phyloP scores from a whole-genome alignment of 192 early-diverging fungal genomes.

The Geranomyces michiganensis region DNA sequence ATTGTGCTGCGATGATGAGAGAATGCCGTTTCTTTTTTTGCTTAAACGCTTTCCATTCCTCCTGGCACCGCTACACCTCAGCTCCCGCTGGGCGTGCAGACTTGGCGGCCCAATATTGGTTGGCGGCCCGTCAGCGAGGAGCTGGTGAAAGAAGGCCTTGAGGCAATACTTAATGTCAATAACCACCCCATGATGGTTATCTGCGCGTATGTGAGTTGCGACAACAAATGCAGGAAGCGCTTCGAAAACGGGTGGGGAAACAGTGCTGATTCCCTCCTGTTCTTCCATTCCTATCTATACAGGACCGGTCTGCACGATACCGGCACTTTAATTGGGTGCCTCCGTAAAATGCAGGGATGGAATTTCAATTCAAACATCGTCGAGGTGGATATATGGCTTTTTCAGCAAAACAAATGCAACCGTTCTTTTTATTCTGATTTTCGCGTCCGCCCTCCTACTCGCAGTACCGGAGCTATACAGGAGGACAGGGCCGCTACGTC shows the following conservation, averaged over 20 bases:
- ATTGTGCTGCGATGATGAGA: background rate
- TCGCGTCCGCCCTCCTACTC: too few relatives aligned
- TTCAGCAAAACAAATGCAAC: too few relatives aligned
- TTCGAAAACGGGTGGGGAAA: background rate
- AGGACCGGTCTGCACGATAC: conserved; percentile 93
- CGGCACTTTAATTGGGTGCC: conserved; percentile 88
- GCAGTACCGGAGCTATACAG: conserved; percentile 90
- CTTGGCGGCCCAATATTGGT: conserved; percentile 31
- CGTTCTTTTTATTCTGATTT: too few relatives aligned
- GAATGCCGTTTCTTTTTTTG: too few relatives aligned
- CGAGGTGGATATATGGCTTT: conserved; percentile 60
- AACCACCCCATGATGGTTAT: conserved; percentile 89
- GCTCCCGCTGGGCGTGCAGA: conserved; percentile 36
- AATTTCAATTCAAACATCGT: conserved; percentile 95
- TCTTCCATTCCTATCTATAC: background rate
- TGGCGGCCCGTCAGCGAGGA: conserved; percentile 96
- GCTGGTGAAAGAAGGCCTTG: conserved; percentile 92
- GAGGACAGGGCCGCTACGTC: conserved; percentile 79
- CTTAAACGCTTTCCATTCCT: too few relatives aligned
- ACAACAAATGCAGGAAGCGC: too few relatives aligned
- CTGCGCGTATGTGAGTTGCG: conserved; percentile 72
- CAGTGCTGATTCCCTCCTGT: background rate
- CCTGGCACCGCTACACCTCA: background rate
- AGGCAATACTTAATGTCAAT: conserved; percentile 76
- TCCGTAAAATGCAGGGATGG: conserved; percentile 92